Evolutionary conservation across 2,329 filamentous ascomycete genomes (phyloP), one percentile per base, ranked within the genome.

Genomic region (Phialocephala sp.): DNA sequence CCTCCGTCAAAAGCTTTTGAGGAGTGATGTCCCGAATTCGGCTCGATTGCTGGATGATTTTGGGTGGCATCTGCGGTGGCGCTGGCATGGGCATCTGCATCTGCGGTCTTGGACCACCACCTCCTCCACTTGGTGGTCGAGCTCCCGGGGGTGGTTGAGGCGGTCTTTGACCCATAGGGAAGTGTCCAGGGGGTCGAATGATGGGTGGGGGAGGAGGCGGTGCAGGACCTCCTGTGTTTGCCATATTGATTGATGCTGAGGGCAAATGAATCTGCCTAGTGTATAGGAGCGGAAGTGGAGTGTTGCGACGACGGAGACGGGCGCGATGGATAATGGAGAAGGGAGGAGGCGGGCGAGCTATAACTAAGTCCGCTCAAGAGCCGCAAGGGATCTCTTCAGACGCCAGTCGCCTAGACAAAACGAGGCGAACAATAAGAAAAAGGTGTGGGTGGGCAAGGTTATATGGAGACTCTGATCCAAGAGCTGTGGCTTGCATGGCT

Each of bases 11-110:
- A 8, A 65, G 32, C 41, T 57, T 68, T 6, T 63, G 61, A 15
- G 68, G 68, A 18, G 64, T 69, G 47, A 76, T 68, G 35, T 76
- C 72, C 4, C 63, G 57, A 32, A 73, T 64, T 27, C 67, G 59
- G 22, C 59, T 68, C 15, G 72, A 74, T 52, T 67, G 59, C 27
- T 63, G 68, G 12, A 66, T 45, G 22, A 54, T 54, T 24, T 54
- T 54, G 11, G 50, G 50, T 15, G 50, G 50, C 24, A 50, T 18
- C 12, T 50, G 45, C 45, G 22, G 11, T 5, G 60, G 60, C 32
- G 55, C 45, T 2, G 65, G 69, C 24, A 63, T 63, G 47, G 62
- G 67, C 59, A 65, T 50, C 22, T 45, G n/a, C n/a, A 20, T 27
- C 22, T 45, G 58, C 20, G 62, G 63, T 50, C 50, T 41, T 9